Conservation (phyloP, 2,329 filamentous ascomycete species). For the Ceratocystiopsis brevicomis region DNA sequence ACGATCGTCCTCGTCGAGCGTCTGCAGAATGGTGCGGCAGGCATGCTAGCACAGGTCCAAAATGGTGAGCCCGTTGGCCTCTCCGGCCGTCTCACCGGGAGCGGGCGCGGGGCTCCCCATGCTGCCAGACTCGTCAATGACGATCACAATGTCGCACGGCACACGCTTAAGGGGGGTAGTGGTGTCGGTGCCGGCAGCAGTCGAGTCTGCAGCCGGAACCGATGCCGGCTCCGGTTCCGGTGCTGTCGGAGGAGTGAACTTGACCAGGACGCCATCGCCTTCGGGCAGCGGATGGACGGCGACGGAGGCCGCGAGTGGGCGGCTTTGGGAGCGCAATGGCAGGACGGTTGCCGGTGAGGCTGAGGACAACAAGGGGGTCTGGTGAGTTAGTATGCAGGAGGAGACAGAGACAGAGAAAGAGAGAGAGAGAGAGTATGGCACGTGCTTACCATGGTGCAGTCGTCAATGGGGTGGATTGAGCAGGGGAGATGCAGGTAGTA, state of each 20-base stretch:
- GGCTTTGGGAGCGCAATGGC: neutral
- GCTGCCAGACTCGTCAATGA: slow-evolving; percentile 41
- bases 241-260: slow-evolving; percentile 23
- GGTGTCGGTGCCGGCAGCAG: neutral
- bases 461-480: too few species aligned
- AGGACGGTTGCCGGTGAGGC: neutral
- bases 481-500: too few species aligned
- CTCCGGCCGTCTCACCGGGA: slow-evolving; percentile 22
- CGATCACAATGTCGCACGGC: slow-evolving; percentile 40
- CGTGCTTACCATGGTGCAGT: too few species aligned
- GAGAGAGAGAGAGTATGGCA: too few species aligned
- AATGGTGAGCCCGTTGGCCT: slow-evolving; percentile 32
- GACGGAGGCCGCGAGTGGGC: neutral
- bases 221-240: slow-evolving; percentile 10
- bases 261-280: slow-evolving; percentile 24
- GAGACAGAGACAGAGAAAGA: too few species aligned
- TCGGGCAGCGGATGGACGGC: slow-evolving; percentile 18
- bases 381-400: too few species aligned
- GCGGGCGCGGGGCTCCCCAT: slow-evolving; percentile 31
- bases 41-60: slow-evolving; percentile 43
- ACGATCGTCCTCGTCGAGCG: slow-evolving; percentile 32
- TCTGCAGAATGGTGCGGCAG: slow-evolving; percentile 34
- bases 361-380: too few species aligned
- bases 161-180: slow-evolving; percentile 17
- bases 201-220: neutral